These are phyloP conservation scores for Saccharomyces eubayanus DNA, from an alignment of 805 yeast genomes.

Conservation along the genomic window DNA sequence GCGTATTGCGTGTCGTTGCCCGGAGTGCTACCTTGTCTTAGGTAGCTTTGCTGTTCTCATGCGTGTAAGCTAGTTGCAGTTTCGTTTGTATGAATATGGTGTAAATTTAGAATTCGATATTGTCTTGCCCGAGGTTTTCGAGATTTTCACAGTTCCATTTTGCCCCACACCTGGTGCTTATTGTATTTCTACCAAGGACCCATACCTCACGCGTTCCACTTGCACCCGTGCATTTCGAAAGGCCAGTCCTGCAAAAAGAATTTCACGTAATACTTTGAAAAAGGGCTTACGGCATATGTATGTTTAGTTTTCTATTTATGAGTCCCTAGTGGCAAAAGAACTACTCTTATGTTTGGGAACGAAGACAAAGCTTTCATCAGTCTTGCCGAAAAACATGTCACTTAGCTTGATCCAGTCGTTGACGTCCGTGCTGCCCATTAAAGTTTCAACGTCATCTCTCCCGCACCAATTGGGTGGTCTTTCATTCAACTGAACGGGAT, in stretches of 20 bases:
- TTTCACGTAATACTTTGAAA: not conserved
- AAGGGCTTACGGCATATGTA: not conserved
- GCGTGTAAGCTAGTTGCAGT: no score
- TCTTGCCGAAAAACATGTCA: constrained; percentile 91
- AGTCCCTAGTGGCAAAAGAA: constrained; percentile 38
- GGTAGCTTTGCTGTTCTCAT: no score
- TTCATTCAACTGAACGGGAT: constrained; percentile 85
- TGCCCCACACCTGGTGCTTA: not conserved
- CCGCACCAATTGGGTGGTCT: constrained; percentile 93
- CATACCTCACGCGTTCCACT: not conserved
- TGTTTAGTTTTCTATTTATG: not conserved
- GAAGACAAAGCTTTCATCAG: constrained; percentile 64
- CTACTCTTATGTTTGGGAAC: constrained; percentile 94
- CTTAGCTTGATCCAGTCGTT: constrained; percentile 93
- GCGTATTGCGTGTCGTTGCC: not conserved
- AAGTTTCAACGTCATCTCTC: constrained; percentile 84
- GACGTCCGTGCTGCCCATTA: constrained; percentile 76
- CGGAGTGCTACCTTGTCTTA: no score
- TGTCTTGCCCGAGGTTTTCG: not conserved
- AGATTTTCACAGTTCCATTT: not conserved
- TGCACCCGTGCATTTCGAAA: not conserved
- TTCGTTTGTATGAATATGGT: not conserved
- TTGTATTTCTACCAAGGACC: not conserved
- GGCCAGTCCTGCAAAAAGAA: not conserved
- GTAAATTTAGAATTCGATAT: not conserved